Percentiles rank a stretch among this genome's conserved stretches.
phyloP scores from a whole-genome alignment of 1,139 yeast genomes.

The Lodderomyces beijingensis region DNA sequence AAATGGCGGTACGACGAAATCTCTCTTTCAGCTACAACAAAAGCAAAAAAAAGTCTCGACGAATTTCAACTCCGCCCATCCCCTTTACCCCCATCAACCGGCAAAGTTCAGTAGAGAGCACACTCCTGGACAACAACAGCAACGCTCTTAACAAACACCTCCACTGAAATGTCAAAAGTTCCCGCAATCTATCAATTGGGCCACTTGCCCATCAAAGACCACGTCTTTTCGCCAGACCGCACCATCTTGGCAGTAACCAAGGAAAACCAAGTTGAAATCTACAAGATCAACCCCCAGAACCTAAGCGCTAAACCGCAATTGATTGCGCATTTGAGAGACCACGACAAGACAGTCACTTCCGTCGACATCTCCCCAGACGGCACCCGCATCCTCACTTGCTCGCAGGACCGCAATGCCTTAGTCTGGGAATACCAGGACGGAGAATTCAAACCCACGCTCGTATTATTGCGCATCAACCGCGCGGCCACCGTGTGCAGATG shows the following conservation, averaged over 20 bases:
- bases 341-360: constrained; percentile 92
- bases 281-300: constrained; percentile 44
- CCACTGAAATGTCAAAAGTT: constrained; percentile 19
- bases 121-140: constrained; percentile 22
- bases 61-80: too few relatives aligned
- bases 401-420: constrained; percentile 96
- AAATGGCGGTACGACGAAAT: too few relatives aligned
- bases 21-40: too few relatives aligned
- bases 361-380: constrained; percentile 90
- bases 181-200: constrained; percentile 61
- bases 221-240: constrained; percentile 72
- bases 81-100: too few relatives aligned
- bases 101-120: constrained; percentile 27
- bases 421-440: constrained; percentile 77
- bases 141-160: neutral
- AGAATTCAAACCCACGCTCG: constrained; percentile 80
- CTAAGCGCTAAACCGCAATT: constrained; percentile 39
- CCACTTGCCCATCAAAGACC: constrained; percentile 85
- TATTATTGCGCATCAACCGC: constrained; percentile 82
- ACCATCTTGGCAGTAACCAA: constrained; percentile 77
- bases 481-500: constrained; percentile 93
- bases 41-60: too few relatives aligned
- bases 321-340: constrained; percentile 68
- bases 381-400: constrained; percentile 82
- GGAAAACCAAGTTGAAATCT: constrained; percentile 71